phyloP scores from a whole-genome alignment of 2,329 filamentous ascomycete genomes.

The Trichoderma koningiopsis region DNA sequence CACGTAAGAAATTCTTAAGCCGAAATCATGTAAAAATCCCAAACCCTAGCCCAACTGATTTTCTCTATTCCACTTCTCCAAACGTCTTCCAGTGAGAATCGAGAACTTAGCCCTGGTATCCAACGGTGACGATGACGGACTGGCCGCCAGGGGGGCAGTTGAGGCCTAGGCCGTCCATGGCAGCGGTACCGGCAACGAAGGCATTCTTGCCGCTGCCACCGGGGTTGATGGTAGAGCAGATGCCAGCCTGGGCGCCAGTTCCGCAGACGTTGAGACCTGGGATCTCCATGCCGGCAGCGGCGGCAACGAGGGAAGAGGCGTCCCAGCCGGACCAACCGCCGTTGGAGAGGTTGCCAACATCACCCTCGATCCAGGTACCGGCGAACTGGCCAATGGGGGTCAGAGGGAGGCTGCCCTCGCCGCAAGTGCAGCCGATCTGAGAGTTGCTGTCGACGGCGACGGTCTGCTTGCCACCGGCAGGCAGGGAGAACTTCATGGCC shows the following conservation, averaged over 20 bases:
- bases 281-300: constrained; percentile 36
- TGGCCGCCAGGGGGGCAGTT: constrained; percentile 40
- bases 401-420: constrained; percentile 36
- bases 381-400: constrained; percentile 47
- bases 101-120: constrained; percentile 30
- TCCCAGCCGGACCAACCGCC: constrained; percentile 54
- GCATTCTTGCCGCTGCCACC: constrained; percentile 43
- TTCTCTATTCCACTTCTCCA: constrained; percentile 11
- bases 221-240: constrained; percentile 47
- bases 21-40: constrained; percentile 18
- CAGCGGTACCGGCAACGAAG: constrained; percentile 43
- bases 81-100: not conserved
- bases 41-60: constrained; percentile 15
- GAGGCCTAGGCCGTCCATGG: constrained; percentile 44
- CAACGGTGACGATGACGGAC: constrained; percentile 39
- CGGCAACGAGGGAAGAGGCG: constrained; percentile 52
- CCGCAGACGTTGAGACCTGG: constrained; percentile 45
- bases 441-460: constrained; percentile 51
- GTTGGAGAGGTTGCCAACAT: constrained; percentile 51
- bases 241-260: constrained; percentile 39
- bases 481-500: constrained; percentile 47
- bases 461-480: constrained; percentile 41
- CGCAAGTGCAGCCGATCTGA: constrained; percentile 53
- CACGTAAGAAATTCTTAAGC: constrained; percentile 17
- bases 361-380: constrained; percentile 54